A percentile compares a stretch with the other conserved stretches of the same genome.
These are phyloP conservation scores for Hordeum marinum DNA, from an alignment of 176 grass and related monocot genomes.

Conservation along the genomic window DNA sequence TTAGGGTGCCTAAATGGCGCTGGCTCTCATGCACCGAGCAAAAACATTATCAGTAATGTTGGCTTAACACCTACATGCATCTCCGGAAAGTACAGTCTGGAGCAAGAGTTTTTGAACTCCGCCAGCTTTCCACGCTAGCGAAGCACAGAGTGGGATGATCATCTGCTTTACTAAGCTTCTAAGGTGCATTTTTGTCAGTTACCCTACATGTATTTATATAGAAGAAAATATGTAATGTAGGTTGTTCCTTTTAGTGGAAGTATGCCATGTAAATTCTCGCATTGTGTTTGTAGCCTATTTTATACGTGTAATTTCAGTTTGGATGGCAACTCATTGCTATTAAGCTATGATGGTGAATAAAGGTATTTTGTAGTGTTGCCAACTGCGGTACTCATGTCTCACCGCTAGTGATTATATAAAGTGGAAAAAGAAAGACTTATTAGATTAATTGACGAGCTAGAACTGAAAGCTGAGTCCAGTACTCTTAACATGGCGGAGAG, in stretches of 20 bases:
- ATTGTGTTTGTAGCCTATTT: not conserved
- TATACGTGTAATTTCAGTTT: not conserved
- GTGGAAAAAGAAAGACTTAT: no score
- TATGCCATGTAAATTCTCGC: not conserved
- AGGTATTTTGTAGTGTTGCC: no score
- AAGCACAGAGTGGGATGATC: not conserved
- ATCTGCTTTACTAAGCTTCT: not conserved
- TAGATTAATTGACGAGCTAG: no score
- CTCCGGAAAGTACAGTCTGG: not conserved
- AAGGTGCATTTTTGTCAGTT: not conserved
- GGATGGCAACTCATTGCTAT: not conserved
- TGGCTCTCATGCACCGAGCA: not conserved
- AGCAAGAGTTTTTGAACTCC: conserved; percentile 14
- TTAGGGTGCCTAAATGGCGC: not conserved
- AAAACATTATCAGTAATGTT: no score
- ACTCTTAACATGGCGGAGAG: no score
- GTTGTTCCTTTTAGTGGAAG: not conserved
- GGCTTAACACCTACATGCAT: not conserved
- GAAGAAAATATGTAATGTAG: not conserved
- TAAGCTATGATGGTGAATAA: not conserved
- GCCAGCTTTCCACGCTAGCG: not conserved
- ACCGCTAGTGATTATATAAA: no score
- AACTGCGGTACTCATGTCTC: no score
- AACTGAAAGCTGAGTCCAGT: no score
- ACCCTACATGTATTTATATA: not conserved